phyloP scores from a whole-genome alignment of 192 early-diverging fungal species.

The Dimargaris cristalligena region DNA sequence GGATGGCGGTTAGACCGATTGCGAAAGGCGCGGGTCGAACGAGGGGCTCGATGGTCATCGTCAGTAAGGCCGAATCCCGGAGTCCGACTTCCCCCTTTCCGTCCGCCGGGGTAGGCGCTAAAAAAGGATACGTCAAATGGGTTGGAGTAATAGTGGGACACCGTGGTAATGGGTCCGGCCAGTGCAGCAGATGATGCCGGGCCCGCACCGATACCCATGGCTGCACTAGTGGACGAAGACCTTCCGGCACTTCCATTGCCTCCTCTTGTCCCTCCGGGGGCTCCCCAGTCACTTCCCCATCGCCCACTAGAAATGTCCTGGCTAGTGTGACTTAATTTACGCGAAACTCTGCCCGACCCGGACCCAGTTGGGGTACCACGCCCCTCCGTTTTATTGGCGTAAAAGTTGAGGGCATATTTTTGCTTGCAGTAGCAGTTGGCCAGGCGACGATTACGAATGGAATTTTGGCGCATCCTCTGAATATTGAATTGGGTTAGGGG shows the following conservation, averaged over 20 bases:
- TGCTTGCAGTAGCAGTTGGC: not conserved
- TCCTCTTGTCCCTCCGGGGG: not conserved
- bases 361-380: not conserved
- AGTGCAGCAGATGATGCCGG: no score
- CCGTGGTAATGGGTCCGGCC: no score
- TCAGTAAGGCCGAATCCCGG: no score
- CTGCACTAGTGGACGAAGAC: no score
- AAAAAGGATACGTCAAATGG: slow-evolving; percentile 8
- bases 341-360: not conserved
- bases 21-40: no score
- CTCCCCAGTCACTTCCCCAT: no score
- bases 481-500: not conserved
- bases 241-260: no score
- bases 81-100: no score
- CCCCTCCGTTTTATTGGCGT: not conserved
- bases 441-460: not conserved
- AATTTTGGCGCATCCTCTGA: slow-evolving; percentile 1
- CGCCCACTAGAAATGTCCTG: no score
- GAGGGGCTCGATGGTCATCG: no score
- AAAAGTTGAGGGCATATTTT: not conserved
- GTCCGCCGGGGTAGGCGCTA: not conserved
- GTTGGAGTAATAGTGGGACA: slow-evolving; percentile 6
- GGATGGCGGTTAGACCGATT: no score
- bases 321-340: not conserved
- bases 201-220: no score